Conservation (phyloP, 2,329 filamentous ascomycete species). For the Ascosphaera aggregata region DNA sequence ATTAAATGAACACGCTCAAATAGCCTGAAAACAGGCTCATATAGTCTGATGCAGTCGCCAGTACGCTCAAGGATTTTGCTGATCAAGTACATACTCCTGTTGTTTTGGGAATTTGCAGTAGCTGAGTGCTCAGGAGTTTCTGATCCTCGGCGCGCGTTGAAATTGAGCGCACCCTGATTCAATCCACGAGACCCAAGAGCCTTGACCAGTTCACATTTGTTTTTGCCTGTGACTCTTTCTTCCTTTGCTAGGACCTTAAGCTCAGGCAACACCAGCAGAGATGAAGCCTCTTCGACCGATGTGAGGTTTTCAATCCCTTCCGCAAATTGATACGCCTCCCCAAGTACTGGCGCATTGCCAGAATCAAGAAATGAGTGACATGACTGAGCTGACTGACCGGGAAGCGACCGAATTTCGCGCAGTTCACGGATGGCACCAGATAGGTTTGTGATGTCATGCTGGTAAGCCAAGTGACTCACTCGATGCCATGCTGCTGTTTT, state of each 20-base stretch:
- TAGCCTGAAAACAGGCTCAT: conserved; percentile 45
- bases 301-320: conserved; percentile 56
- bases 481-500: conserved; percentile 88
- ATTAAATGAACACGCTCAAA: conserved; percentile 91
- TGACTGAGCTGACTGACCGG: conserved; percentile 15
- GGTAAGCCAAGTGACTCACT: conserved; percentile 50
- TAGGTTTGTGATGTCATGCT: conserved; percentile 60
- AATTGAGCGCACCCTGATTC: conserved; percentile 52
- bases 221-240: conserved; percentile 66
- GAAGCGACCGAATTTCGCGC: conserved; percentile 34
- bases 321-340: conserved; percentile 47
- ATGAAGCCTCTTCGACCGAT: conserved; percentile 61
- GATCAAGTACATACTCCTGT: conserved; percentile 26
- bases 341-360: conserved; percentile 25
- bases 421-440: conserved; percentile 40
- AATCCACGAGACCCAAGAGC: conserved; percentile 53
- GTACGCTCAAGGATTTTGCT: conserved; percentile 53
- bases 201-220: conserved; percentile 55
- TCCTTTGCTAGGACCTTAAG: conserved; percentile 67
- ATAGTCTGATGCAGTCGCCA: conserved; percentile 67
- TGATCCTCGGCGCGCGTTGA: conserved; percentile 33
- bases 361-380: neutral
- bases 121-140: no score
- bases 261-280: conserved; percentile 66
- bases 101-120: neutral